Evolutionary conservation across 495 filamentous ascomycete genomes (phyloP), one percentile per base, ranked within the genome.

Genomic region (Talaromyces stipitatus): DNA sequence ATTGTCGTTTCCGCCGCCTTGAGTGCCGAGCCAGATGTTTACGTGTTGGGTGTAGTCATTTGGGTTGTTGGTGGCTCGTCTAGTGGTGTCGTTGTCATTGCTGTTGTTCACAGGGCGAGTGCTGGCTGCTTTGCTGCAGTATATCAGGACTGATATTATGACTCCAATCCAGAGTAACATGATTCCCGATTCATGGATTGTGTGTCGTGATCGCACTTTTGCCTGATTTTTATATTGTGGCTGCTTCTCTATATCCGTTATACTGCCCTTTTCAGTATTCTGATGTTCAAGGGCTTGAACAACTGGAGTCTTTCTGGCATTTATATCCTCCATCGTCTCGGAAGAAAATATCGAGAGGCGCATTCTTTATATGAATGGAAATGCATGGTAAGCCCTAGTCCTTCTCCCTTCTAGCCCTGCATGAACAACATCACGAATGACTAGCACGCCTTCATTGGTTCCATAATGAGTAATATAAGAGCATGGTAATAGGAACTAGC

Each of bases 1-100:
- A 64, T 89, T 88, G 55, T 85, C 82, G 59, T 90, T 89, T 4
- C 86, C 87, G 30, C 83, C 85, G 59, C 59, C 58, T 53, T 72
- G 55, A 3, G 72, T 69, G 26, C 73, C 74, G 27, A 55, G 28
- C 50, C 60, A 65, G 27, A 16, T 28, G 23, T 50, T 26, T 16
- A 59, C 57, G 27, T 59, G 32, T 32, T 55, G 50, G 0, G 57
- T 59, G 12, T 14, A 41, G 27, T 59, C 57, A 11, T 30, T 18
- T 2, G 46, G n/a, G 14, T 50, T n/a, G n/a, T 52, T 20, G 36
- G 3, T 16, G 16, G n/a, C n/a, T 41, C n/a, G 36, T 41, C 36
- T 14, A 16, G 36, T 16, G 16, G 36, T 41, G 12, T 41, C 36
- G n/a, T 41, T 7, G 1, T 16, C 36, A 3, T 41, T 41, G 2